Base-by-base conservation (phyloP, 805 yeast species). In the Candida krabiensis region DNA sequence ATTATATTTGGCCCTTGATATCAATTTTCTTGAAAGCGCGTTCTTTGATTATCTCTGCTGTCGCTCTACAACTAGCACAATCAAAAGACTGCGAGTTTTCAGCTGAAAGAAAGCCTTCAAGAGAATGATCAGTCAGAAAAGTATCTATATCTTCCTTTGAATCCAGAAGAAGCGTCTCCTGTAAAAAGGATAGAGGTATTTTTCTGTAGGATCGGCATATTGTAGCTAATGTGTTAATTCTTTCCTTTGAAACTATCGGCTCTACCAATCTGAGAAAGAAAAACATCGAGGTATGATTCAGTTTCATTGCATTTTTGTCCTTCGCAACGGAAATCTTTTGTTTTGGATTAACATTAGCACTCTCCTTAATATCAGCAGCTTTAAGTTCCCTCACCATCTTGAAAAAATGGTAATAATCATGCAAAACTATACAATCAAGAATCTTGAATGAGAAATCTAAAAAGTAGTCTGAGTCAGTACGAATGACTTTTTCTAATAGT, bases 1-100 rank as follows among this genome's bases (percentile, higher is more conserved):
- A 15, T 49, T 60, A 81, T 6, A 80, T 71, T 62, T 90, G 97
- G 1, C 98, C 98, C 67, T 90, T 90, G 45, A 91, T 89, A 56
- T 90, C 97, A 11, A 90, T 80, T 54, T 72, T 82, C 43, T 66
- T 75, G 49, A 72, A 71, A 23, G 62, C 65, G 33, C 49, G 61
- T 44, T 59, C 40, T 21, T 38, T 54, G 12, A 56, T 28, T 7
- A 34, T 33, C 29, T 56, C 63, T 13, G 51, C 57, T 3, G 49
- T 34, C 1, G 38, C 16, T 38, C 52, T 42, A 6, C 64, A 55
- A 23, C 41, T 35, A 18, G 41, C 36, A 19, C 65, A 56, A 17
- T 61, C 62, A 23, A 63, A 49, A n/a, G 36, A 37, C 14, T 28
- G 36, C 11, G 33, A 31, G 2, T 42, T 31, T 14, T 42, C 52